These are phyloP conservation scores for Omphalotus guepiniiformis DNA, from an alignment of 768 basidiomycete species.

Conservation along the genomic window DNA sequence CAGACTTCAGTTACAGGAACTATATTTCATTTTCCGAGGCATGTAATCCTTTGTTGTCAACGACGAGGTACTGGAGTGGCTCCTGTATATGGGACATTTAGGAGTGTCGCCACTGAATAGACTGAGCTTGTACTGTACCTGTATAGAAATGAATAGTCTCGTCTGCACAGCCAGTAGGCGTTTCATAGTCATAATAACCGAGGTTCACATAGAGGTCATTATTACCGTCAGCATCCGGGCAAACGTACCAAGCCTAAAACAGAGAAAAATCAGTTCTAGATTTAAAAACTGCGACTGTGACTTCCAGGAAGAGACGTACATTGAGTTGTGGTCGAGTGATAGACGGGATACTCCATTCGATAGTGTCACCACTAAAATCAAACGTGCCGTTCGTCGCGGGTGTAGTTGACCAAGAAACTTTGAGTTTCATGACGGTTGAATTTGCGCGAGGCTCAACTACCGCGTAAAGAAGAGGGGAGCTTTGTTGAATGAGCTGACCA, in stretches of 20 bases:
- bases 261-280: not conserved
- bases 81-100: too few species aligned
- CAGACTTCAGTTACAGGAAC: too few species aligned
- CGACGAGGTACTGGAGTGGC: too few species aligned
- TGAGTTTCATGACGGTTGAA: conserved; percentile 43
- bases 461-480: conserved; percentile 43
- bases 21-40: too few species aligned
- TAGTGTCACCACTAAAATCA: conserved; percentile 52
- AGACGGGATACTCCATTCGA: conserved; percentile 51
- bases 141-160: conserved; percentile 20
- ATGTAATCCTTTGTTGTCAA: too few species aligned
- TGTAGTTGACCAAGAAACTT: conserved; percentile 43
- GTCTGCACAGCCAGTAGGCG: conserved; percentile 56
- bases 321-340: conserved; percentile 50
- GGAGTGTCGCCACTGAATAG: too few species aligned
- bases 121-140: too few species aligned
- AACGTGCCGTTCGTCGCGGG: conserved; percentile 48
- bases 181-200: conserved; percentile 22
- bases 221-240: conserved; percentile 34
- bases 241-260: conserved; percentile 48
- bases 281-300: not conserved
- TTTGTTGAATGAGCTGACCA: conserved; percentile 54
- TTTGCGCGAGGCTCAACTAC: conserved; percentile 42
- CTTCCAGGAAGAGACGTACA: conserved; percentile 25
- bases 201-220: conserved; percentile 3